Conservation (phyloP, 257 asterid species). For the Eucommia ulmoides region DNA sequence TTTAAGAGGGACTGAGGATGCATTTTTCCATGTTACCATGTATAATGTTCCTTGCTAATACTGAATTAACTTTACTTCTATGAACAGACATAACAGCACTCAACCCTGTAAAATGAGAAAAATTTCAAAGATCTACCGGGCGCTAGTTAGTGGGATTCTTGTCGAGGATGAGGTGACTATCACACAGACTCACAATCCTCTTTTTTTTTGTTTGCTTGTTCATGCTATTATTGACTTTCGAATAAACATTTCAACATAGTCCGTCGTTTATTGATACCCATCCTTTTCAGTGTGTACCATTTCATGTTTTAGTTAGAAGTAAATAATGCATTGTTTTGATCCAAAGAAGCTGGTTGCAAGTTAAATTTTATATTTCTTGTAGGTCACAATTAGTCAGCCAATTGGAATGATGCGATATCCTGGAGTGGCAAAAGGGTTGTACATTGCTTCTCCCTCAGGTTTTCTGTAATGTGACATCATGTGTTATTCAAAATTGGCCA, state of each 20-base stretch:
- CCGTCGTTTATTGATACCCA: no score
- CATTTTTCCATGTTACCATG: slow-evolving; percentile 7
- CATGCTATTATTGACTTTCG: no score
- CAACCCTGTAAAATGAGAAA: slow-evolving; percentile 36
- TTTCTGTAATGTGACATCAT: slow-evolving; percentile 8
- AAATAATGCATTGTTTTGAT: no score
- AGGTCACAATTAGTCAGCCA: slow-evolving; percentile 76
- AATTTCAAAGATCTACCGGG: slow-evolving; percentile 72
- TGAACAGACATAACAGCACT: slow-evolving; percentile 29
- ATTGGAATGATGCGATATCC: slow-evolving; percentile 84
- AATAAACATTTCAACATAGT: no score
- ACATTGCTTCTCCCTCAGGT: slow-evolving; percentile 95
- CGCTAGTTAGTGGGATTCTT: slow-evolving; percentile 67
- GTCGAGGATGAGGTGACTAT: slow-evolving; percentile 56
- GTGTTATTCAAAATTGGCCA: background rate
- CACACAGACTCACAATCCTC: no score
- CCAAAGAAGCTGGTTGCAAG: no score
- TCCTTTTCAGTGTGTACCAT: slow-evolving; percentile 2
- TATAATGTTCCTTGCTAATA: slow-evolving; percentile 9
- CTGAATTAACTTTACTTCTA: background rate
- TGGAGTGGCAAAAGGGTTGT: slow-evolving; percentile 89
- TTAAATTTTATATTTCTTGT: no score
- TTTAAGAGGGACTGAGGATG: background rate
- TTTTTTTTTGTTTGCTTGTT: slow-evolving; percentile 5
- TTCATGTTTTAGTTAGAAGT: no score